These are phyloP conservation scores for Pueraria montana DNA, from an alignment of 306 rosid genomes.

Conservation along the genomic window DNA sequence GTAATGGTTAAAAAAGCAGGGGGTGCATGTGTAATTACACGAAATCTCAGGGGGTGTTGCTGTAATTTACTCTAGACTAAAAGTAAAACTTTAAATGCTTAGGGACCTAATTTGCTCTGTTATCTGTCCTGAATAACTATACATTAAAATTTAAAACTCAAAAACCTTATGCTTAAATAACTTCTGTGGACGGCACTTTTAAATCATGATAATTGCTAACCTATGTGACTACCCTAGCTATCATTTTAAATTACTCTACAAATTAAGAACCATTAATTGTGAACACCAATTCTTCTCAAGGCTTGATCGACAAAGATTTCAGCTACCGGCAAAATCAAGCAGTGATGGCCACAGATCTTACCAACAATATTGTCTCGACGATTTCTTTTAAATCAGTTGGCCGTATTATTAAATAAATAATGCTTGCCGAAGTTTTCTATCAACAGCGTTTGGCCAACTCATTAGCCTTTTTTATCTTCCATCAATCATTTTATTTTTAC, in stretches of 20 bases:
- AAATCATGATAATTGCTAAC: slow-evolving; percentile 9
- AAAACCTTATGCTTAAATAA: neutral
- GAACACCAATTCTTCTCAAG: neutral
- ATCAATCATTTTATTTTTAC: neutral
- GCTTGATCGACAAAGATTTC: neutral
- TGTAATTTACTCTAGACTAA: no score
- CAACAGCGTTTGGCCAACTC: neutral
- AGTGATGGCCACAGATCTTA: neutral
- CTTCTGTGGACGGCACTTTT: neutral
- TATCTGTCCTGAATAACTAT: neutral
- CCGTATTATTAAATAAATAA: neutral
- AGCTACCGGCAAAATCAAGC: neutral
- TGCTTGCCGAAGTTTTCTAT: neutral
- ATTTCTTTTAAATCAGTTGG: neutral
- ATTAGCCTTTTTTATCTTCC: neutral
- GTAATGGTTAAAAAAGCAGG: no score
- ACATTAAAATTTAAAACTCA: neutral
- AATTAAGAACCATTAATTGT: neutral
- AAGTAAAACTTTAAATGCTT: neutral
- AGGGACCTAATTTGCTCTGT: neutral
- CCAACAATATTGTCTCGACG: neutral
- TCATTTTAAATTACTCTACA: neutral
- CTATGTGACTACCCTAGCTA: neutral
- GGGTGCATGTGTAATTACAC: no score
- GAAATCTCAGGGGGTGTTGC: no score